Evolutionary conservation across 192 early-diverging fungal genomes (phyloP).

Genomic region (Obelidium mucronatum): DNA sequence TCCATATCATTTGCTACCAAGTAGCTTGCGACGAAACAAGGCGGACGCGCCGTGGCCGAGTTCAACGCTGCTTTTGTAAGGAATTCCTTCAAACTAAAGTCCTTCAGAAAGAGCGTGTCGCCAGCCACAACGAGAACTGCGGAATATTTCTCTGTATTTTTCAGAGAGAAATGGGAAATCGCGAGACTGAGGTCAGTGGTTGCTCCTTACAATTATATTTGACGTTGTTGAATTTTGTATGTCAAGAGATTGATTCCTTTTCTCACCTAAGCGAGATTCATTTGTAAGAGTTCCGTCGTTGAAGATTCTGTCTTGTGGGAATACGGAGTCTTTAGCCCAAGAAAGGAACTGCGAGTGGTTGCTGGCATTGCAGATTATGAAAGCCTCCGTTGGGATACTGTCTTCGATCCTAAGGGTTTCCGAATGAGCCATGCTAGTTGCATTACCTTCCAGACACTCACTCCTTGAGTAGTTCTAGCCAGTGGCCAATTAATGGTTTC

Average conservation of each 20-base stretch:
- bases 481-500: conserved; percentile 41
- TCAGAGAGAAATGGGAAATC: conserved; percentile 48
- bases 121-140: conserved; percentile 64
- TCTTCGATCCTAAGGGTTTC: background rate
- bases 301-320: conserved; percentile 49
- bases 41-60: background rate
- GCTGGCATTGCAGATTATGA: conserved; percentile 59
- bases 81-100: conserved; percentile 58
- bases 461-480: conserved; percentile 27
- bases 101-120: conserved; percentile 64
- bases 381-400: background rate
- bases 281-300: conserved; percentile 59
- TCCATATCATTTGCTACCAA: conserved; percentile 57
- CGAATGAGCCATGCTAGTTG: too few relatives aligned
- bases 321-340: conserved; percentile 47
- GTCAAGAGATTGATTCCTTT: background rate
- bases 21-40: conserved; percentile 57
- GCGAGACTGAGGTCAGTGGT: conserved; percentile 59
- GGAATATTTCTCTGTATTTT: conserved; percentile 10
- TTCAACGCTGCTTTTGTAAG: background rate
- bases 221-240: background rate
- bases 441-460: too few relatives aligned
- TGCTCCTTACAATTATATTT: conserved; percentile 28
- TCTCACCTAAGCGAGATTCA: conserved; percentile 56
- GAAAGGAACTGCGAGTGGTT: conserved; percentile 48